Conservation (phyloP, 768 basidiomycete genomes). For the Trametes punicea region DNA sequence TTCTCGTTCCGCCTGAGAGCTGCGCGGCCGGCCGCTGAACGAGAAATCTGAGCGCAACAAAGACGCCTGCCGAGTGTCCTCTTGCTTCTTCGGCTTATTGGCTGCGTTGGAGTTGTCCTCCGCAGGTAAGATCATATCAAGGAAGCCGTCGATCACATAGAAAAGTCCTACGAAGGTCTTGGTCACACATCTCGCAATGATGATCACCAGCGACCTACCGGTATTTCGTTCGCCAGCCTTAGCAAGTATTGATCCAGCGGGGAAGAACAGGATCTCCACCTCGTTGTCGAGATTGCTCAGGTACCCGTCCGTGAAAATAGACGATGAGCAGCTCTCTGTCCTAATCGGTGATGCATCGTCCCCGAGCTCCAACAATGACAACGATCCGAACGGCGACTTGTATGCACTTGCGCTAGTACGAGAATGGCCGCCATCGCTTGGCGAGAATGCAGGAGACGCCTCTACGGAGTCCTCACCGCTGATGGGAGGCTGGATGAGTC, state of each 20-base stretch:
- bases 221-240: slow-evolving; percentile 88
- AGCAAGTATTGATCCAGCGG: slow-evolving; percentile 80
- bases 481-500: slow-evolving; percentile 82
- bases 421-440: slow-evolving; percentile 40
- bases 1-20: slow-evolving; percentile 2
- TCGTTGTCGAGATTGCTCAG: slow-evolving; percentile 91
- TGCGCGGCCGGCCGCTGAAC: slow-evolving; percentile 6
- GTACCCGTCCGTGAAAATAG: slow-evolving; percentile 47
- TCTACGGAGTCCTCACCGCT: slow-evolving; percentile 65
- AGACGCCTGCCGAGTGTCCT: neutral
- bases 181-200: neutral
- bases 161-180: slow-evolving; percentile 56
- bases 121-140: slow-evolving; percentile 82
- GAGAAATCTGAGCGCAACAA: slow-evolving; percentile 13
- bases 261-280: slow-evolving; percentile 92
- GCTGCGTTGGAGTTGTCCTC: slow-evolving; percentile 19
- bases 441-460: slow-evolving; percentile 59
- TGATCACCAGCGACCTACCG: slow-evolving; percentile 42
- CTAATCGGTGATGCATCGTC: slow-evolving; percentile 67
- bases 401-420: slow-evolving; percentile 36
- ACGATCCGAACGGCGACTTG: slow-evolving; percentile 66
- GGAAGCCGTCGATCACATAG: slow-evolving; percentile 93
- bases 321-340: slow-evolving; percentile 58
- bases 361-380: slow-evolving; percentile 67
- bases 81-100: slow-evolving; percentile 9